Base-by-base conservation (phyloP, 2,329 filamentous ascomycete genomes). In the Rasamsonia emersonii region DNA sequence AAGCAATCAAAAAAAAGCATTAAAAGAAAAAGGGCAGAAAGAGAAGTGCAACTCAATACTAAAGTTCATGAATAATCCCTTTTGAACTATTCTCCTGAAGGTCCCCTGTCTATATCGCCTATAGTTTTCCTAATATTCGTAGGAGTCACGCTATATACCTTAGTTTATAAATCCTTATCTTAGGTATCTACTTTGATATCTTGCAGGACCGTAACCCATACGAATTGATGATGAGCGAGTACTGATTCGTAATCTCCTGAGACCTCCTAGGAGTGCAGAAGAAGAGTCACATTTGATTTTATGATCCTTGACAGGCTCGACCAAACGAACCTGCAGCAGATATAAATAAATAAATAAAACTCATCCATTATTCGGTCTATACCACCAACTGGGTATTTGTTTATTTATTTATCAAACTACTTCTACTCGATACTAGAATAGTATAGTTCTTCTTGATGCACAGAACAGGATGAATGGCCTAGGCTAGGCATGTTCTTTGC, bases 151-250 rank as follows among this genome's bases (percentile, higher is more conserved):
- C n/a, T n/a, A n/a, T n/a, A n/a, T n/a, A n/a, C n/a, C n/a, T n/a
- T n/a, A n/a, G n/a, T n/a, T n/a, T n/a, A n/a, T n/a, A n/a, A n/a
- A n/a, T n/a, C n/a, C n/a, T n/a, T n/a, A n/a, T n/a, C n/a, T n/a
- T n/a, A n/a, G n/a, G n/a, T n/a, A n/a, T n/a, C n/a, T n/a, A n/a
- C n/a, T n/a, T n/a, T n/a, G n/a, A n/a, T n/a, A n/a, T n/a, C n/a
- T 16, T 37, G 35, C 11, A 47, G 24, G 42, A 56, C 9, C 40
- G 55, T 37, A 65, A 67, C 3, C 62, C 63, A 30, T 66, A 65
- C 0, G 58, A 62, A 16, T 63, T 64, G 39, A 66, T 61, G 26
- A 66, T 61, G 0, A 68, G 46, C 1, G 59, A 61, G 44, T 59
- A 59, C 34, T 63, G 60, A 28, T 62, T 64, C 2, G 61, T 59